Base-by-base conservation (phyloP, 192 early-diverging fungal species). In the Entomortierella beljakovae region DNA sequence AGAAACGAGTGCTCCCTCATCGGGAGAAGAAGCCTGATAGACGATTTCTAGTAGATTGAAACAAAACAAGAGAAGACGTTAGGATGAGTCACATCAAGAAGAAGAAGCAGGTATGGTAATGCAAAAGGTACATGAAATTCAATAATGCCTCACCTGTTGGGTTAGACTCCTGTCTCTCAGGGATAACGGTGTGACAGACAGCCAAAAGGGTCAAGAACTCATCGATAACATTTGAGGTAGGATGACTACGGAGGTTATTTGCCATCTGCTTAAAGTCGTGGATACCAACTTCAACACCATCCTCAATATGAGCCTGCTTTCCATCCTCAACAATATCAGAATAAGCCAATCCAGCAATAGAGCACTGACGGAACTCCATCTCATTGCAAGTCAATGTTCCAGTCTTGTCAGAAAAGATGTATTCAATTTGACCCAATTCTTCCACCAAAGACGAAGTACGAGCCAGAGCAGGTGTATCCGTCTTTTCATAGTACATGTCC, bases 101-200 rank as follows among this genome's bases (percentile, higher is more conserved):
- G 28, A 28, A 31, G 11, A 54, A 54, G 53, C 11, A 6, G 26
- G 22, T 18, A 6, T 29, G 31, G 22, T 9, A 26, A 22, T 26
- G 22, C 31, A 54, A 54, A 11, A 28, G 29, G 13, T 18, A 52
- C 50, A 33, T 46, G 26, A 48, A 2, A 33, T 29, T n/a, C 26
- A 11, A 11, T 61, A 28, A 37, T 57, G 40, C 32, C 52, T 37
- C 64, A 81, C 84, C 70, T 34, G 63, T 42, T 28, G 73, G 66
- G 32, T 82, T 75, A 25, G 46, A 58, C 31, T 88, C 87, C 20
- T 83, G 72, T 46, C 79, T 64, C 81, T 98, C 97, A 11, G 98
- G 97, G 75, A 99, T 99, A 22, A 99, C 98, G 5, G 98, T 99
- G 73, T 99, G 98, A 81, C 98, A 99, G 8, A 94, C 93, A 22